Evolutionary conservation across 1,139 yeast species (phyloP), one percentile per base, ranked within the genome.

Genomic region (Hemisphaericaspora lyxosophila): DNA sequence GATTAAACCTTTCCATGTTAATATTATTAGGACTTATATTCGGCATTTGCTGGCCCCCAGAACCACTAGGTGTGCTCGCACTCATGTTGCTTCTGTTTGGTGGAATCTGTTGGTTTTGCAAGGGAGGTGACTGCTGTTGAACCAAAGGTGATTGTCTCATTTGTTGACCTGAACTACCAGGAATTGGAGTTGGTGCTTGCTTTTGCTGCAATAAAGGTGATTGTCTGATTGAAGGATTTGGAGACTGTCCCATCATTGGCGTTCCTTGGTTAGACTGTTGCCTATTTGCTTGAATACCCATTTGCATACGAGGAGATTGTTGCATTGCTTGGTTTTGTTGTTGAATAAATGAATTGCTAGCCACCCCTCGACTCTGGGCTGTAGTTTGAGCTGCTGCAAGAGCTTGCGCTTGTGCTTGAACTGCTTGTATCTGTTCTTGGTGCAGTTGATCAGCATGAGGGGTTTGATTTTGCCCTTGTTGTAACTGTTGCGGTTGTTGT

Each of bases 1-100:
- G 70, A 43, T 67, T 68, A 53, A 68, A 70, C 26, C 63, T 58
- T 40, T 70, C 75, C 27, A 67, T 57, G 0, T 73, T 66, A 11
- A 67, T 68, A n/a, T 64, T 56, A 1, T 72, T 65, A 12, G 64
- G 66, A n/a, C 38, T 34, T 7, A 41, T 36, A 17, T 25, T 39
- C 4, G 38, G 37, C 25, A 35, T 32, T 8, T 31, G 8, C 13
- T 27, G 36, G 11, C 26, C 28, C 17, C 29, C 14, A 32, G 41
- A 8, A 6, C 8, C 6, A 26, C 31, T 9, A n/a, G n/a, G n/a
- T n/a, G n/a, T n/a, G n/a, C n/a, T n/a, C n/a, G n/a, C n/a, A 11
- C 14, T 13, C 26, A 25, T 5, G 7, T 20, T 7, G 28, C 8
- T 11, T 28, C 43, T 40, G 14, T n/a, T 32, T 35, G 25, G 46